Conservation (phyloP, 176 grass and related monocot species). For the Poa pratensis region DNA sequence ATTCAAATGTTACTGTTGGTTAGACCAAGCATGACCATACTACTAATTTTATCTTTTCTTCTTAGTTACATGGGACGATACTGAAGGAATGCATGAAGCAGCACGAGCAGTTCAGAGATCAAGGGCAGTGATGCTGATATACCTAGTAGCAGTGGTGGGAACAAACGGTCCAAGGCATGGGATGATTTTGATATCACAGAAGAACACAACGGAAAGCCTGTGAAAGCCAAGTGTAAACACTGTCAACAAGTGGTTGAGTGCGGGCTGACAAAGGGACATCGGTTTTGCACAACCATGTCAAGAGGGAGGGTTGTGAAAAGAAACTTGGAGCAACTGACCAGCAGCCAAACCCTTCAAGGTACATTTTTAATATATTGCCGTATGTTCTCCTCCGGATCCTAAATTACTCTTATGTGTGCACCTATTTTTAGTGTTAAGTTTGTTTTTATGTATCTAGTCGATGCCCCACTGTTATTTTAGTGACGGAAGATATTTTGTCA, state of each 20-base stretch:
- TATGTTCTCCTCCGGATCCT: too few species aligned
- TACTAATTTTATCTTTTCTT: too few species aligned
- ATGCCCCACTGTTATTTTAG: neutral
- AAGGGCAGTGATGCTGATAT: neutral
- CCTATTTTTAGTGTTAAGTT: too few species aligned
- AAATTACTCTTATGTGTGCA: too few species aligned
- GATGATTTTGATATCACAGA: neutral
- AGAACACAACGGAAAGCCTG: neutral
- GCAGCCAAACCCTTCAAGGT: neutral
- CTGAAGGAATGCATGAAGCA: too few species aligned
- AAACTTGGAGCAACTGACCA: slow-evolving; percentile 1
- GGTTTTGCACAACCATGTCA: slow-evolving; percentile 17
- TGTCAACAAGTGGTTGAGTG: neutral
- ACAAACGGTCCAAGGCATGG: neutral
- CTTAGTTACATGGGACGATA: too few species aligned
- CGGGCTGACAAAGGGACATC: neutral
- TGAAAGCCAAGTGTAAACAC: slow-evolving; percentile 5
- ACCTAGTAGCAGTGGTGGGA: neutral
- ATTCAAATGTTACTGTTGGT: too few species aligned
- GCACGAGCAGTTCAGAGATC: neutral
- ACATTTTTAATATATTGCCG: neutral
- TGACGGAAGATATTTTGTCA: neutral
- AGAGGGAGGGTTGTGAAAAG: neutral
- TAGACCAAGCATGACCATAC: too few species aligned
- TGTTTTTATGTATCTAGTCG: neutral